phyloP scores from a whole-genome alignment of 179 eudicot genomes.

The Silene vulgaris region DNA sequence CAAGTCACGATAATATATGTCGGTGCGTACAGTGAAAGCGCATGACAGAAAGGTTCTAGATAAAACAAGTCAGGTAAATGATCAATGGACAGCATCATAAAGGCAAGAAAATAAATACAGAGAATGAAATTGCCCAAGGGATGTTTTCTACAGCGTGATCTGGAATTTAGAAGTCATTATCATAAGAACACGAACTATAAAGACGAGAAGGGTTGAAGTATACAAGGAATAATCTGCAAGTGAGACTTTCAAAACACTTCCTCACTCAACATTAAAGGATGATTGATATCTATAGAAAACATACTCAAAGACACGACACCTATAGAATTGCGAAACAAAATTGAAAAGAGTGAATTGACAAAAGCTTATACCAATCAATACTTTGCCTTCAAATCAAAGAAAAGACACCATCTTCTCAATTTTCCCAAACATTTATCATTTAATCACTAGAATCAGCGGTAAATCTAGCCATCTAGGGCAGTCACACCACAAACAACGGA shows the following conservation, averaged over 20 bases:
- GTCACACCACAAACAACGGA: too few relatives aligned
- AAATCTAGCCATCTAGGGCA: too few relatives aligned
- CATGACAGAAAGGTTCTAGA: neutral
- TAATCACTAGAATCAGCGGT: too few relatives aligned
- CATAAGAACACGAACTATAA: neutral
- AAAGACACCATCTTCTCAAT: too few relatives aligned
- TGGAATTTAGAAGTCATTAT: neutral
- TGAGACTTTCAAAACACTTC: neutral
- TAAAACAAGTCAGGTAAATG: neutral
- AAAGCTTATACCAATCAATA: neutral
- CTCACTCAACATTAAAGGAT: neutral
- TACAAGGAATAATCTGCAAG: neutral
- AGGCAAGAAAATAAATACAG: neutral
- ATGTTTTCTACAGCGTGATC: conserved; percentile 2
- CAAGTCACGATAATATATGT: neutral
- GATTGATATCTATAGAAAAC: neutral
- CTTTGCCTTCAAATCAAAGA: too few relatives aligned
- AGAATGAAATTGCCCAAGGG: neutral
- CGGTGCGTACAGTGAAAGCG: neutral
- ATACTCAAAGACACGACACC: neutral
- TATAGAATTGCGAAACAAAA: neutral
- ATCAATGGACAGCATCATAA: conserved; percentile 9
- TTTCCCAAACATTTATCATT: too few relatives aligned
- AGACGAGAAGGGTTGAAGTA: neutral
- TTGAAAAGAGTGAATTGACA: neutral